These are phyloP conservation scores for Marasmius oreades DNA, from an alignment of 1,284 basidiomycete species.

Conservation along the genomic window DNA sequence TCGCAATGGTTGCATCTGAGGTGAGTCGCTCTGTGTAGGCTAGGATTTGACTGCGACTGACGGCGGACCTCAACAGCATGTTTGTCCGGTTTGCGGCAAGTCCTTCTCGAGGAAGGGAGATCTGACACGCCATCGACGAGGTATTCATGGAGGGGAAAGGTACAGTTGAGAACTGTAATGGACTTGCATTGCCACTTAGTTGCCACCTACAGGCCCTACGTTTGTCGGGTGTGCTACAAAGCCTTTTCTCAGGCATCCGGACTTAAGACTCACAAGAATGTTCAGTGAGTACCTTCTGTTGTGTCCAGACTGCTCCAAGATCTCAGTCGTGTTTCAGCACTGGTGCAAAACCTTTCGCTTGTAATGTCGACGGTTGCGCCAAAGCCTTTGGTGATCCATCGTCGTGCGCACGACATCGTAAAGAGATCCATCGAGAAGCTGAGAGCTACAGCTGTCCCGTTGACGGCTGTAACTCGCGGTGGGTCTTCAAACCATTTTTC, in stretches of 20 bases:
- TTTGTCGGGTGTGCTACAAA: slow-evolving; percentile 36
- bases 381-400: slow-evolving; percentile 61
- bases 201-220: slow-evolving; percentile 34
- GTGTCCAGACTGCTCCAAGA: slow-evolving; percentile 3
- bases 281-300: slow-evolving; percentile 43
- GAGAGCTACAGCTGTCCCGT: slow-evolving; percentile 42
- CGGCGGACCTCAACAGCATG: slow-evolving; percentile 18
- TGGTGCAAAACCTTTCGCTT: slow-evolving; percentile 46
- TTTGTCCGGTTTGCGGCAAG: slow-evolving; percentile 39
- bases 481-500: slow-evolving; percentile 16
- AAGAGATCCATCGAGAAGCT: slow-evolving; percentile 46
- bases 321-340: slow-evolving; percentile 34
- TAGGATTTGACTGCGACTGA: too few relatives aligned
- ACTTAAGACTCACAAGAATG: slow-evolving; percentile 55
- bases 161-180: slow-evolving; percentile 22
- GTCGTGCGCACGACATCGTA: slow-evolving; percentile 55
- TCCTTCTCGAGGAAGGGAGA: slow-evolving; percentile 50
- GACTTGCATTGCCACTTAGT: slow-evolving; percentile 1
- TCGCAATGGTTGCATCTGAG: background rate
- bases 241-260: slow-evolving; percentile 51
- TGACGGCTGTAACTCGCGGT: slow-evolving; percentile 45
- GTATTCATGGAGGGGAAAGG: slow-evolving; percentile 44
- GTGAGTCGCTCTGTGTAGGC: background rate
- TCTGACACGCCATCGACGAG: slow-evolving; percentile 42
- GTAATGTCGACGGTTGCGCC: slow-evolving; percentile 40